Evolutionary conservation across 257 asterid genomes (phyloP).

Genomic region (Nicotiana knightiana): DNA sequence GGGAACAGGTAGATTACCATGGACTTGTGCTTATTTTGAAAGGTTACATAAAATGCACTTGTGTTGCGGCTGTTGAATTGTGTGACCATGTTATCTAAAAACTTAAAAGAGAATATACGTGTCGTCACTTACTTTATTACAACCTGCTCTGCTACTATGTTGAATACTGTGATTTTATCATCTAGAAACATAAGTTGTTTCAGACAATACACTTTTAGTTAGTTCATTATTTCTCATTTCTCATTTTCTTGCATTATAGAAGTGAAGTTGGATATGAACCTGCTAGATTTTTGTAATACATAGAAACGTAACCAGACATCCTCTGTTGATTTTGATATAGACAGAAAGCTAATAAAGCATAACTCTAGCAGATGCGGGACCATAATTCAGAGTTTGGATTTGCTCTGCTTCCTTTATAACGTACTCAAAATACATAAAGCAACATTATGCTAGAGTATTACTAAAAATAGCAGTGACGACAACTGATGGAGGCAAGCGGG

Average conservation of each 20-base stretch:
- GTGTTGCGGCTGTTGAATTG: neutral
- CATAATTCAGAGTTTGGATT: neutral
- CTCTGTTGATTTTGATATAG: neutral
- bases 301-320: neutral
- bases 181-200: neutral
- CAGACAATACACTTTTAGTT: neutral
- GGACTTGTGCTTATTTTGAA: neutral
- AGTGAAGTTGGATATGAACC: neutral
- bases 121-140: neutral
- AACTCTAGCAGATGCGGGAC: neutral
- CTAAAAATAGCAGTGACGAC: neutral
- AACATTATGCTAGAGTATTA: neutral
- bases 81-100: neutral
- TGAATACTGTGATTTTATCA: neutral
- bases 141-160: neutral
- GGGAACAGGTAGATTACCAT: neutral
- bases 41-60: neutral
- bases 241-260: neutral
- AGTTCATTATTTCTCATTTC: neutral
- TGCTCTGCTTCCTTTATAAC: neutral
- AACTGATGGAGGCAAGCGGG: neutral
- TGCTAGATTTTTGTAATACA: neutral
- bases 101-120: neutral
- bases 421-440: neutral
- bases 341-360: neutral